These are phyloP conservation scores for Geosmithia putterillii DNA, from an alignment of 2,329 filamentous ascomycete genomes.

Conservation along the genomic window DNA sequence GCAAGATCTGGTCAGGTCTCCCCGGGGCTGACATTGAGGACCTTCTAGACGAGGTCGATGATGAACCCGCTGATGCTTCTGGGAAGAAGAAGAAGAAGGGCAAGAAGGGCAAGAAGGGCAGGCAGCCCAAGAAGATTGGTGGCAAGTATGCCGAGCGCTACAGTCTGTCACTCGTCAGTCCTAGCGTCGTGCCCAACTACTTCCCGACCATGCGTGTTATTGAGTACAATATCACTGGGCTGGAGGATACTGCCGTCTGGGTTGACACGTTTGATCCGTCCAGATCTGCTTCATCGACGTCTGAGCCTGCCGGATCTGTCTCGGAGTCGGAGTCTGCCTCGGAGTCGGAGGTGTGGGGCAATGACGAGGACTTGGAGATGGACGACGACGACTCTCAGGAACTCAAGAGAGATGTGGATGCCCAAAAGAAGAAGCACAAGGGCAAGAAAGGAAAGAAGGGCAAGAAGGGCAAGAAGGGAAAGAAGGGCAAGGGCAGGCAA, in stretches of 20 bases:
- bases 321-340: not conserved
- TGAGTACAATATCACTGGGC: constrained; percentile 80
- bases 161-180: constrained; percentile 65
- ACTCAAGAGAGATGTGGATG: constrained; percentile 6
- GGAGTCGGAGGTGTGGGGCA: not conserved
- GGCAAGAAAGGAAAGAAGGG: constrained; percentile 9
- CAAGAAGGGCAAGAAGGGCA: constrained; percentile 35
- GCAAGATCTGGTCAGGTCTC: constrained; percentile 65
- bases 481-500: constrained; percentile 34
- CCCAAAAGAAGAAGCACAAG: constrained; percentile 23
- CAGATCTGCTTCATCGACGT: no score
- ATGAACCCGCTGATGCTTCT: constrained; percentile 1
- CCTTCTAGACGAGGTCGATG: constrained; percentile 9
- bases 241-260: constrained; percentile 46
- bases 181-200: constrained; percentile 87
- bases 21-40: constrained; percentile 35
- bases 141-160: constrained; percentile 79
- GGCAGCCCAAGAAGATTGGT: constrained; percentile 49
- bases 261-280: constrained; percentile 12
- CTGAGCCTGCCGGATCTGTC: not conserved
- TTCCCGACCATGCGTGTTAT: constrained; percentile 83
- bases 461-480: constrained; percentile 18
- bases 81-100: constrained; percentile 33
- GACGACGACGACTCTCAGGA: not conserved
- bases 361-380: constrained; percentile 1